These are phyloP conservation scores for Suillus clintonianus DNA, from an alignment of 768 basidiomycete species.

Conservation along the genomic window DNA sequence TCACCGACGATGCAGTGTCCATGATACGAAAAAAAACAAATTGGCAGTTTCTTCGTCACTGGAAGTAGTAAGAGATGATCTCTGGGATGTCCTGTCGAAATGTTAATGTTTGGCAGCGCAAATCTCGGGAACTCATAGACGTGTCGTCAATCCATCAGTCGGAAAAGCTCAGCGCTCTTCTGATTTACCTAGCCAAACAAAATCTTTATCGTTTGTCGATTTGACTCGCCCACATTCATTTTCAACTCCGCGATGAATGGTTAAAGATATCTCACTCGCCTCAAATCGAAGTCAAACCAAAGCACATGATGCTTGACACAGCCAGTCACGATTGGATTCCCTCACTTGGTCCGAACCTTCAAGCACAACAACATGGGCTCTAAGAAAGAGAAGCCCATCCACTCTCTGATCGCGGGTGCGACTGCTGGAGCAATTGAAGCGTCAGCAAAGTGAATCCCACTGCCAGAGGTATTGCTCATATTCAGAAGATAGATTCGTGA, in stretches of 20 bases:
- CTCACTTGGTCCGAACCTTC: not conserved
- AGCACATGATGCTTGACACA: not conserved
- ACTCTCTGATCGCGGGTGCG: slow-evolving; percentile 88
- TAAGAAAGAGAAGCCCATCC: slow-evolving; percentile 79
- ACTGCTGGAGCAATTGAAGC: slow-evolving; percentile 94
- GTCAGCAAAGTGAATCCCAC: slow-evolving; percentile 44
- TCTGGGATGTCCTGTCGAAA: no score
- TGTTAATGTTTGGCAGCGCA: no score
- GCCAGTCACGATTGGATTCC: not conserved
- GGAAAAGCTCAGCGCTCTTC: no score
- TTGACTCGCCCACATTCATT: no score
- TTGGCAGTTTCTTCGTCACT: no score
- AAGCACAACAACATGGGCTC: slow-evolving; percentile 37
- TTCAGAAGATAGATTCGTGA: slow-evolving; percentile 64
- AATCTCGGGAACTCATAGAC: no score
- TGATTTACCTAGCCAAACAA: no score
- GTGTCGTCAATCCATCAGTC: no score
- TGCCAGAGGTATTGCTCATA: slow-evolving; percentile 14
- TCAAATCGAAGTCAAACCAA: not conserved
- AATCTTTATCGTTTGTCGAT: no score
- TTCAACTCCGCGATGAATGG: not conserved
- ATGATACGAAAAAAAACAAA: no score
- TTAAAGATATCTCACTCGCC: not conserved
- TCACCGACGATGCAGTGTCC: no score
- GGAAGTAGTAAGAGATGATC: no score